Evolutionary conservation across 1,284 basidiomycete species (phyloP).

Genomic region (Coniferiporia sulphurascens): DNA sequence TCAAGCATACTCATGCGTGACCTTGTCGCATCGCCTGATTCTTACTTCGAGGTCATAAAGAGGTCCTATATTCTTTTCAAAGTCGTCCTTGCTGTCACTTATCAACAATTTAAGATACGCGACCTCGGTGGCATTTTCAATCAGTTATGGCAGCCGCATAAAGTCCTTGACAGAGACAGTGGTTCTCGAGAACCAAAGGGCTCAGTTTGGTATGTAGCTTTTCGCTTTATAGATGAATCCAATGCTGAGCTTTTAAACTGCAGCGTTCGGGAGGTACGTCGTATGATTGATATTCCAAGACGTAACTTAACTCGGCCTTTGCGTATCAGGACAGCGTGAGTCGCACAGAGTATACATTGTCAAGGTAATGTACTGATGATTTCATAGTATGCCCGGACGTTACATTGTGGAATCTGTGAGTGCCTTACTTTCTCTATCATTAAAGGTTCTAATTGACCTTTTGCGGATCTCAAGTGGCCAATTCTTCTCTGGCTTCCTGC

Average conservation of each 20-base stretch:
- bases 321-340: not conserved
- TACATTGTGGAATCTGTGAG: conserved; percentile 10
- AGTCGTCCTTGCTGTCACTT: too few relatives aligned
- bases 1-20: conserved; percentile 7
- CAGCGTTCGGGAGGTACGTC: not conserved
- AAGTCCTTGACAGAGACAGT: conserved; percentile 27
- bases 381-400: not conserved
- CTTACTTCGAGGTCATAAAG: too few relatives aligned
- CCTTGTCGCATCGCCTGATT: not conserved
- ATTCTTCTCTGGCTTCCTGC: conserved; percentile 11
- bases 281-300: not conserved
- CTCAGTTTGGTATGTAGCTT: not conserved
- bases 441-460: too few relatives aligned
- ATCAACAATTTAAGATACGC: conserved; percentile 21
- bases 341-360: not conserved
- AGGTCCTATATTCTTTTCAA: too few relatives aligned
- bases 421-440: not conserved
- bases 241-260: too few relatives aligned
- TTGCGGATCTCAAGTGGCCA: not conserved
- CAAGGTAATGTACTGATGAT: not conserved
- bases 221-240: too few relatives aligned
- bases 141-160: conserved; percentile 31
- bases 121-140: conserved; percentile 30
- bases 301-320: not conserved
- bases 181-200: conserved; percentile 21